Conservation (phyloP, 176 grass and related monocot genomes). For the Eragrostis curvula region DNA sequence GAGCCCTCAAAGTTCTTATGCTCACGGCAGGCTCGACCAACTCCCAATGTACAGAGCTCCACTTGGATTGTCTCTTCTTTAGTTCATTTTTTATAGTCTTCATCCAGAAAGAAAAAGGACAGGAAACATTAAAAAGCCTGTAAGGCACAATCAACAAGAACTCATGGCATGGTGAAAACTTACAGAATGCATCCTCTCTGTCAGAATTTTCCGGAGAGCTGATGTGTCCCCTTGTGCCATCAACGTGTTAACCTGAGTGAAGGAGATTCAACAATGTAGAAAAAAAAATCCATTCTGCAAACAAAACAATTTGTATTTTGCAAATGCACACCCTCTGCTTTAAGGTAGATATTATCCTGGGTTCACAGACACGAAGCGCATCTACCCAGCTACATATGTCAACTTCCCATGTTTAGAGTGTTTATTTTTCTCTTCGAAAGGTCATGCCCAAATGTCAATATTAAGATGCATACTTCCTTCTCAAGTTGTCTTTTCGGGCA, state of each 20-base stretch:
- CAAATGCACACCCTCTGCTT: slow-evolving; percentile 16
- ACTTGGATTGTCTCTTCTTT: slow-evolving; percentile 81
- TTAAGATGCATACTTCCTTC: no score
- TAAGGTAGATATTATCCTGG: slow-evolving; percentile 9
- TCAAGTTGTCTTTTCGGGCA: no score
- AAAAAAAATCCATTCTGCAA: not conserved
- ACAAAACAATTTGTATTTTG: not conserved
- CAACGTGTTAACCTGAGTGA: slow-evolving; percentile 83
- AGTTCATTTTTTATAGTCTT: slow-evolving; percentile 93
- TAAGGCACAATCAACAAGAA: slow-evolving; percentile 22
- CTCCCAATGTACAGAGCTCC: slow-evolving; percentile 87
- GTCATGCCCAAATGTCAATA: no score
- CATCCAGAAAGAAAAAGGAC: slow-evolving; percentile 27
- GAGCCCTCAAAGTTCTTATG: slow-evolving; percentile 86
- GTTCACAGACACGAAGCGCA: not conserved
- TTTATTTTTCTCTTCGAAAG: not conserved
- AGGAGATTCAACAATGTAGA: slow-evolving; percentile 27
- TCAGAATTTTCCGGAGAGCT: slow-evolving; percentile 79
- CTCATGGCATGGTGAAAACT: slow-evolving; percentile 43
- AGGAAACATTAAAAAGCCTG: slow-evolving; percentile 14
- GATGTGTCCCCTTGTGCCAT: slow-evolving; percentile 78
- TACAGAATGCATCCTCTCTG: slow-evolving; percentile 95
- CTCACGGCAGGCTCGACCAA: slow-evolving; percentile 70
- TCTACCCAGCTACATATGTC: not conserved
- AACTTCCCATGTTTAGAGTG: not conserved